phyloP scores from a whole-genome alignment of 2,329 filamentous ascomycete genomes.

The Bisporella sp. region DNA sequence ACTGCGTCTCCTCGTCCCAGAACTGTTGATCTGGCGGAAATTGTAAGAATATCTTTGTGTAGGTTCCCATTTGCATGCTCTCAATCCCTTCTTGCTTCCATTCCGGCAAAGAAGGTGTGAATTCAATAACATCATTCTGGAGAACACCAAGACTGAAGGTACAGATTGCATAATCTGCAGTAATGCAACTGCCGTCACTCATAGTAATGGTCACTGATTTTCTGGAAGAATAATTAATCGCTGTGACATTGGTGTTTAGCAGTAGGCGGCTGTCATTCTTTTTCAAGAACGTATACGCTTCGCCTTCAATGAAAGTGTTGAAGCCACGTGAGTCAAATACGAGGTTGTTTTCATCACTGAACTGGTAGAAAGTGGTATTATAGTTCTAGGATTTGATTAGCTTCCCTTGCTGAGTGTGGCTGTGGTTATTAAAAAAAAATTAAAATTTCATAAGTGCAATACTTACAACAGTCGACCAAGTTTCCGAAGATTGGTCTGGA shows the following conservation, averaged over 20 bases:
- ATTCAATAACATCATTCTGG: slow-evolving; percentile 52
- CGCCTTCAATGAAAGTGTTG: slow-evolving; percentile 47
- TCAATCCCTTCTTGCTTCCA: slow-evolving; percentile 61
- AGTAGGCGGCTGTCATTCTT: slow-evolving; percentile 48
- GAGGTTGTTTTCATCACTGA: slow-evolving; percentile 53
- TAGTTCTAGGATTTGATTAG: slow-evolving; percentile 22
- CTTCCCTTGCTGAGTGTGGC: neutral
- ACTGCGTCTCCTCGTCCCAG: slow-evolving; percentile 50
- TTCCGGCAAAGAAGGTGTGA: slow-evolving; percentile 49
- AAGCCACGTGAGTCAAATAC: slow-evolving; percentile 56
- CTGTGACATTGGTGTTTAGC: slow-evolving; percentile 50
- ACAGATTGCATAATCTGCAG: slow-evolving; percentile 55
- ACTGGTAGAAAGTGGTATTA: slow-evolving; percentile 58
- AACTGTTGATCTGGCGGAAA: slow-evolving; percentile 53
- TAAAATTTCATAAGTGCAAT: neutral
- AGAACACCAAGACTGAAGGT: slow-evolving; percentile 65
- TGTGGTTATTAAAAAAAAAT: no score
- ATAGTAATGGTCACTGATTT: slow-evolving; percentile 46
- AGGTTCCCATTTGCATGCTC: slow-evolving; percentile 62
- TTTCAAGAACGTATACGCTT: slow-evolving; percentile 50
- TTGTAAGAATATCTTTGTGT: slow-evolving; percentile 67
- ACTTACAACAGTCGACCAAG: slow-evolving; percentile 18
- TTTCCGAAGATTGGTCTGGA: slow-evolving; percentile 31
- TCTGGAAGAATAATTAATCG: slow-evolving; percentile 43
- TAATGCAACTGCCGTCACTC: slow-evolving; percentile 44